A percentile compares a stretch with the other conserved stretches of the same genome.
Evolutionary conservation across 371 early-diverging fungal genomes (phyloP).

Genomic region (Batkoa obscura): DNA sequence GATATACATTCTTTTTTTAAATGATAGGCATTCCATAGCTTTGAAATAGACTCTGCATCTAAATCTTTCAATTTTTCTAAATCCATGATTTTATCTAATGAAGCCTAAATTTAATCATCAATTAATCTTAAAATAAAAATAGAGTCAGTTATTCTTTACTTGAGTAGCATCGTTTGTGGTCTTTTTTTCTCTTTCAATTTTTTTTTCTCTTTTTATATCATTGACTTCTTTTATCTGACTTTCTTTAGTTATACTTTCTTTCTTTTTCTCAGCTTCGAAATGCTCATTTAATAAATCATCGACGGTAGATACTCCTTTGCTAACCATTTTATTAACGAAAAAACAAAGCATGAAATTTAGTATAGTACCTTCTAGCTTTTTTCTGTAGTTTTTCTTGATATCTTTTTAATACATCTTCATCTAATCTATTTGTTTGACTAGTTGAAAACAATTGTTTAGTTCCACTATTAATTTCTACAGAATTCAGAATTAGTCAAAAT

Average conservation of each 20-base stretch:
- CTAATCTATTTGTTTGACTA: too few relatives aligned
- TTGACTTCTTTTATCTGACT: neutral
- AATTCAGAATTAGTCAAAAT: too few relatives aligned
- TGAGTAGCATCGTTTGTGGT: neutral
- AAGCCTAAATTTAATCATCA: constrained; percentile 13
- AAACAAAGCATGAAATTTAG: neutral
- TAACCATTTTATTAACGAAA: neutral
- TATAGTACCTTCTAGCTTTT: constrained; percentile 32
- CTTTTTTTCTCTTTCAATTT: neutral
- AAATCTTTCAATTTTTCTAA: constrained; percentile 42
- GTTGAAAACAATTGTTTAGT: too few relatives aligned
- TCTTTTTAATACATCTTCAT: constrained; percentile 18
- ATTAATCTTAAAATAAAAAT: neutral
- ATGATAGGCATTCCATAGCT: constrained; percentile 76
- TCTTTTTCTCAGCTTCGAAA: constrained; percentile 5
- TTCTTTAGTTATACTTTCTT: neutral
- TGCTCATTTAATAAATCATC: neutral
- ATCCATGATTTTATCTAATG: constrained; percentile 60
- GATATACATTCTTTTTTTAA: constrained; percentile 41
- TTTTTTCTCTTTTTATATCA: neutral
- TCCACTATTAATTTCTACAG: too few relatives aligned
- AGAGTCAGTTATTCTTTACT: neutral
- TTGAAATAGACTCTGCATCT: constrained; percentile 35
- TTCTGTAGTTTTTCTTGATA: constrained; percentile 46
- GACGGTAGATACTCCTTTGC: constrained; percentile 4